A percentile compares a stretch with the other conserved stretches of the same genome.
phyloP scores from a whole-genome alignment of 108 stramenopile genomes.

The Stephanodiscus minutulus region DNA sequence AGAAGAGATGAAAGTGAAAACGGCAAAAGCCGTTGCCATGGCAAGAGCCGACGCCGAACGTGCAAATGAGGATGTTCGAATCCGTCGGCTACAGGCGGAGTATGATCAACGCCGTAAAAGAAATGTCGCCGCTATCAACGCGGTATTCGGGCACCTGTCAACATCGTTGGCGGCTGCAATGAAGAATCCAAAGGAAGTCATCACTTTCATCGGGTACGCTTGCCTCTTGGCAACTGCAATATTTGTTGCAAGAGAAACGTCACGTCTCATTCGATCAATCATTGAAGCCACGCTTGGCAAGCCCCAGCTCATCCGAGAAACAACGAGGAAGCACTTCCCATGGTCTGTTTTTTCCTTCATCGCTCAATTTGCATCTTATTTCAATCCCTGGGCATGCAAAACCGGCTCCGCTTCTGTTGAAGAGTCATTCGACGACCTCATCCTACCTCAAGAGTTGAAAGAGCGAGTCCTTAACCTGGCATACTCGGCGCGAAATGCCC shows the following conservation, averaged over 20 bases:
- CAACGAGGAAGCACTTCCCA: conserved; percentile 49
- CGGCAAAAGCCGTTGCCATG: conserved; percentile 58
- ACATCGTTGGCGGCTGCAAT: conserved; percentile 23
- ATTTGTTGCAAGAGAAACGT: conserved; percentile 51
- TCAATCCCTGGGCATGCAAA: conserved; percentile 22
- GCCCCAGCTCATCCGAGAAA: conserved; percentile 78
- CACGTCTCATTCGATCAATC: conserved; percentile 48
- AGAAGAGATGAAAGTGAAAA: conserved; percentile 50
- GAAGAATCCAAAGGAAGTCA: conserved; percentile 46
- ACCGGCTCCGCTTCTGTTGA: conserved; percentile 23
- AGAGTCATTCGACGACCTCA: conserved; percentile 57
- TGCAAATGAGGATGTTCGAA: conserved; percentile 73
- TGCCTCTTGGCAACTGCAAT: conserved; percentile 44
- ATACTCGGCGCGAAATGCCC: conserved; percentile 67
- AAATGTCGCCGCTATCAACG: conserved; percentile 66
- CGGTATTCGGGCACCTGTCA: conserved; percentile 39
- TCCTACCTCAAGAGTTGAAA: conserved; percentile 65
- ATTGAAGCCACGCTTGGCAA: conserved; percentile 71
- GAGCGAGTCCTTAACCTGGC: conserved; percentile 67
- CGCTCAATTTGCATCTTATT: conserved; percentile 12
- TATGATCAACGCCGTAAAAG: conserved; percentile 65
- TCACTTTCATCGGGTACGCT: conserved; percentile 48
- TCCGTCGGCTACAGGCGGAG: conserved; percentile 63
- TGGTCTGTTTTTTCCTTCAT: conserved; percentile 33
- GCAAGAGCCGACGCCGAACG: conserved; percentile 74